Conservation (phyloP, 371 early-diverging fungal species). For the Apophysomyces trapeziformis region DNA sequence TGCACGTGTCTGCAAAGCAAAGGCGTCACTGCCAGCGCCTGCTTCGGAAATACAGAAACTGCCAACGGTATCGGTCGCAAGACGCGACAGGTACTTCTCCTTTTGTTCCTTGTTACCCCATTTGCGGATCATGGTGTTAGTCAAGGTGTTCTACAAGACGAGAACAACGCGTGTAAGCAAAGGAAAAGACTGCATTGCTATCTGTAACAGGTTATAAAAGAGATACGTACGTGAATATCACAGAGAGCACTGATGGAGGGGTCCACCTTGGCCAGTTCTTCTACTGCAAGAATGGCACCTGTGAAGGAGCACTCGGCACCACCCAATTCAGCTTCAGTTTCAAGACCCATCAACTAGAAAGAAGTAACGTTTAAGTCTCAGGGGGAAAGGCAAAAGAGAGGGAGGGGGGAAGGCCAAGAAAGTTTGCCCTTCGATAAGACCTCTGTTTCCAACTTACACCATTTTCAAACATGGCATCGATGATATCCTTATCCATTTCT, state of each 20-base stretch:
- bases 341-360: constrained; percentile 92
- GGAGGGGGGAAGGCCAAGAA: too few relatives aligned
- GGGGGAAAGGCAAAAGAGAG: background rate
- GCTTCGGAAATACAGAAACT: constrained; percentile 96
- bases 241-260: constrained; percentile 90
- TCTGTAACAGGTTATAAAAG: background rate
- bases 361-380: constrained; percentile 3
- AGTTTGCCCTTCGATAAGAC: too few relatives aligned
- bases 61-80: constrained; percentile 87
- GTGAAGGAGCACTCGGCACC: constrained; percentile 92
- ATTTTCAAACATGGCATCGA: constrained; percentile 88
- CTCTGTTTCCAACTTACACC: constrained; percentile 62
- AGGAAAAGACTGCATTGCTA: background rate
- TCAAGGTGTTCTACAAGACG: constrained; percentile 80
- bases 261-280: constrained; percentile 97
- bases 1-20: constrained; percentile 95
- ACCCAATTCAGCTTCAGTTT: constrained; percentile 80
- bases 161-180: too few relatives aligned
- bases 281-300: constrained; percentile 89
- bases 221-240: constrained; percentile 84
- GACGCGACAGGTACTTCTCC: constrained; percentile 84
- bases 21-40: constrained; percentile 94
- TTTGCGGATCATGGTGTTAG: constrained; percentile 90
- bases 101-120: constrained; percentile 78
- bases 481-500: constrained; percentile 75